Percentiles rank a stretch among this genome's conserved stretches.
Evolutionary conservation across 1,284 basidiomycete species (phyloP).

Genomic region (Chiua sp.): DNA sequence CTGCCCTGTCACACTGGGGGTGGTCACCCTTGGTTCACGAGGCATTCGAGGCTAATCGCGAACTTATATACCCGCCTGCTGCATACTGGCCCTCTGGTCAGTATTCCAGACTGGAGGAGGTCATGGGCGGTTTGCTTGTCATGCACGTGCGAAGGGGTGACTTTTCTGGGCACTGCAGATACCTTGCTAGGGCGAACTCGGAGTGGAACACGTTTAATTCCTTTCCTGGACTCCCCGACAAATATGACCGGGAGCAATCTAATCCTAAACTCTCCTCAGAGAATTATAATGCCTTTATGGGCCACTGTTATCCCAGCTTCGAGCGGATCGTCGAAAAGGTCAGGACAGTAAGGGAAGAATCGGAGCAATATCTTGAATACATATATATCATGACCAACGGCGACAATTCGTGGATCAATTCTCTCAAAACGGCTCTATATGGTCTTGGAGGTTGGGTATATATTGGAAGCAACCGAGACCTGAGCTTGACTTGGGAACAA

Average conservation of each 20-base stretch:
- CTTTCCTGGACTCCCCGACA: conserved; percentile 44
- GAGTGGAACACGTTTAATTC: conserved; percentile 48
- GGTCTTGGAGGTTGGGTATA: conserved; percentile 31
- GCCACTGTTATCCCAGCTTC: conserved; percentile 46
- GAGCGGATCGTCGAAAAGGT: conserved; percentile 44
- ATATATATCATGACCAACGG: conserved; percentile 62
- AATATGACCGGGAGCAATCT: conserved; percentile 25
- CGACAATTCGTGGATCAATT: conserved; percentile 43
- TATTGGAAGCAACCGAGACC: conserved; percentile 36
- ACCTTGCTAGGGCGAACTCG: conserved; percentile 44
- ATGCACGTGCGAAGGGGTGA: conserved; percentile 67
- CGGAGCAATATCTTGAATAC: conserved; percentile 25
- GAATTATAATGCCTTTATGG: conserved; percentile 32
- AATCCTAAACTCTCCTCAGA: conserved; percentile 33
- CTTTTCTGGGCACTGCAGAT: conserved; percentile 53
- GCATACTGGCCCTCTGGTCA: background rate
- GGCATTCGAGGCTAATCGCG: conserved; percentile 40
- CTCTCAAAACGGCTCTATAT: conserved; percentile 46
- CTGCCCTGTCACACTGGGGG: conserved; percentile 41
- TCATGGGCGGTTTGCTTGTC: conserved; percentile 47
- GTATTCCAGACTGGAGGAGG: background rate
- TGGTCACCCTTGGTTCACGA: conserved; percentile 46
- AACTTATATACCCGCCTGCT: conserved; percentile 34
- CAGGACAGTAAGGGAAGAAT: conserved; percentile 24
- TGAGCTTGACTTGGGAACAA: conserved; percentile 41